These are phyloP conservation scores for Collybia mongolica DNA, from an alignment of 768 basidiomycete species.

Conservation along the genomic window DNA sequence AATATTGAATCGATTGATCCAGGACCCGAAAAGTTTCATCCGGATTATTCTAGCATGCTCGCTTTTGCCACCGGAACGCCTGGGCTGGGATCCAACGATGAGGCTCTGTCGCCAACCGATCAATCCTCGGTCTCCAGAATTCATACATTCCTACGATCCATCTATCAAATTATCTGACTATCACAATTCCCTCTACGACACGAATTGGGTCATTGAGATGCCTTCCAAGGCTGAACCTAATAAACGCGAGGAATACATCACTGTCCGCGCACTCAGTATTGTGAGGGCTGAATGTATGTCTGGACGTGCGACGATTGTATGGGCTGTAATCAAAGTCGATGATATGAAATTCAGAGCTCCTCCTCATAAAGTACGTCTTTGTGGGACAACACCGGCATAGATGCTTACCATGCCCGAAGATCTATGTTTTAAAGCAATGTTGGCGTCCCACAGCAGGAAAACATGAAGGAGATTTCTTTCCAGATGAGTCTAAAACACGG, in stretches of 20 bases:
- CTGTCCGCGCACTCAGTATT: neutral
- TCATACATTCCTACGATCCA: neutral
- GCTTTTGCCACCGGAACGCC: too few relatives aligned
- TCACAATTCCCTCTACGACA: neutral
- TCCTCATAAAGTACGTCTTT: too few relatives aligned
- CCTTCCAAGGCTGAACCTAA: neutral
- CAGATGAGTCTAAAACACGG: neutral
- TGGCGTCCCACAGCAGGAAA: neutral
- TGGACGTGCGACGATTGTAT: too few relatives aligned
- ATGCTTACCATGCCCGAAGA: too few relatives aligned
- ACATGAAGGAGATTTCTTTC: neutral
- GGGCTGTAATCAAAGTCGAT: too few relatives aligned
- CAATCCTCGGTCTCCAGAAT: neutral
- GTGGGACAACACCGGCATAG: too few relatives aligned
- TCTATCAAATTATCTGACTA: neutral
- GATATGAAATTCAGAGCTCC: too few relatives aligned
- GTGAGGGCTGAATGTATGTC: neutral
- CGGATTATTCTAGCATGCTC: neutral
- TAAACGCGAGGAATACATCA: neutral
- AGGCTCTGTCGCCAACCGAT: too few relatives aligned
- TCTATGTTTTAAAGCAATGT: too few relatives aligned
- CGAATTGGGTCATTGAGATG: slow-evolving; percentile 2
- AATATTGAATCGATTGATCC: too few relatives aligned
- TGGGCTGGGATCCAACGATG: too few relatives aligned
- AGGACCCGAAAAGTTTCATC: too few relatives aligned